Base-by-base conservation (phyloP, 768 basidiomycete species). In the Cystobasidium tubakii region DNA sequence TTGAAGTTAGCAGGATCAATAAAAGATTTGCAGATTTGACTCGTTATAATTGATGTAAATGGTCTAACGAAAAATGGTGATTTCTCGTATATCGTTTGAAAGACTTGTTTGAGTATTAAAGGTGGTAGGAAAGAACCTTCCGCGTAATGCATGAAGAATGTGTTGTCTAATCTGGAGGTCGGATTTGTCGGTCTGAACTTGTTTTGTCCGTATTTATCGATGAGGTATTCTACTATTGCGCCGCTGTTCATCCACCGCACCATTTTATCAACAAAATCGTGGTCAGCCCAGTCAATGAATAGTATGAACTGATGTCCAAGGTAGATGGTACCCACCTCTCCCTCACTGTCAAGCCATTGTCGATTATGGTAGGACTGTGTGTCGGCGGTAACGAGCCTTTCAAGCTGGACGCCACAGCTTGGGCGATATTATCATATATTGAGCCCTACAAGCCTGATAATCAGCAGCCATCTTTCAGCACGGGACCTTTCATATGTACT, bases 121-220 rank as follows among this genome's bases (percentile, higher is more conserved):
- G 69, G 69, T 13, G 69, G 69, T 53, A 71, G 27, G 55, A 71
- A 71, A n/a, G 69, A 71, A 15, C 69, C 69, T 62, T 71, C 69
- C 17, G 69, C 54, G 31, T 55, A 71, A 44, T 71, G 69, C 53
- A 57, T 55, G 34, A 71, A 71, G 34, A 71, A 71, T 2, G 53
- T 36, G 36, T 71, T 55, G 39, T 71, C 69, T 50, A 67, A 31
- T 55, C 53, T 31, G 21, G 31, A 34, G 4, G 25, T 23, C n/a
- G 31, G 10, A 31, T 46, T 34, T 7, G 25, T 54, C 2, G 69
- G 53, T 21, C 2, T 29, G 54, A 71, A 71, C 17, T 55, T 46
- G 13, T 55, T 55, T 55, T 29, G 31, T 21, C 69, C 69, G 27
- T 71, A 60, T 55, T 55, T 36, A 19, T 39, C 34, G 12, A 71